Evolutionary conservation across 352 stramenopile species (phyloP), one percentile per base, ranked within the genome.

Genomic region (Peronospora destructor): DNA sequence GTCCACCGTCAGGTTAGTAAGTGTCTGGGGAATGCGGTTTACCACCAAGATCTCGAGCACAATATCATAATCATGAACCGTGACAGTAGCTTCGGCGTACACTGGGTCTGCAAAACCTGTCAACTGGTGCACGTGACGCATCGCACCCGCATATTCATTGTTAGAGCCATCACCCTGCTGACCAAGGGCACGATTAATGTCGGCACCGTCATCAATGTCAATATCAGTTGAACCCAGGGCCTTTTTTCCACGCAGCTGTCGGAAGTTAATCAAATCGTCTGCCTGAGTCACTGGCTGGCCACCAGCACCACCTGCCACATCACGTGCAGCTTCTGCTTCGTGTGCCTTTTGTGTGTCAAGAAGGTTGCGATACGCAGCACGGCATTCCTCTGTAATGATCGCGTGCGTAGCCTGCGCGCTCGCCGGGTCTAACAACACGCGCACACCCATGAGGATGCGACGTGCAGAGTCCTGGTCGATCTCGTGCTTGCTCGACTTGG

Each of bases 41-140:
- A 99, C 97, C 19, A 99, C 87, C 43, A 99, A 66, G 57, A 99
- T 98, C 65, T 98, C 94, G 45, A 99, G 76, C 56, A 99, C 86
- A 73, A 99, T 99, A 75, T 99, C 97, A 66, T 99, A 99, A 59
- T 99, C 96, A 64, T 99, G 97, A 16, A 99, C 96, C 14, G 95
- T 98, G n/a, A 99, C 94, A 52, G 96, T 95, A 11, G 97, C 96
- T 71, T 99, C 97, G 16, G 95, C 96, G 69, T 99, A 99, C 40
- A 99, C 96, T 1, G 96, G 95, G 70, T 99, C 97, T 14, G 95
- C 94, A 71, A 99, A 99, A 40, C 97, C 97, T 64, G 91, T 99
- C 32, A 99, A 81, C 72, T 99, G 97, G 68, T 99, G 97, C 48
- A 99, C 93, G 66, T 98, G 95, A 28, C 82, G 87, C 45, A 98